These are phyloP conservation scores for Ustilago bromivora DNA, from an alignment of 1,284 basidiomycete genomes.

Conservation along the genomic window DNA sequence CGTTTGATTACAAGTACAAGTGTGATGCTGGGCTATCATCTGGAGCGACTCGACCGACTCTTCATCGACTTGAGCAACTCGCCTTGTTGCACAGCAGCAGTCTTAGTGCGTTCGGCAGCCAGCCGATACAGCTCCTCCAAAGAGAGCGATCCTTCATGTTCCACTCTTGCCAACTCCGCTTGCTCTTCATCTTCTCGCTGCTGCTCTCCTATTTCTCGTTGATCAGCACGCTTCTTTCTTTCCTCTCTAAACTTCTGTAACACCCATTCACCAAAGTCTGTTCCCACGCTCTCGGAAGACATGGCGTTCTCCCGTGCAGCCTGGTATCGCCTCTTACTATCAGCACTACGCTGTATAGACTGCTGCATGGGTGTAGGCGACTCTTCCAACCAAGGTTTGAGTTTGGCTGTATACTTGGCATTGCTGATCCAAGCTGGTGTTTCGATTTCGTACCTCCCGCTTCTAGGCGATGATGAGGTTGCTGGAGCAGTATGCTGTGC, in stretches of 20 bases:
- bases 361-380: slow-evolving; percentile 22
- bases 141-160: slow-evolving; percentile 9
- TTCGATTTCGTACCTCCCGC: slow-evolving; percentile 29
- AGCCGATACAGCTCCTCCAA: slow-evolving; percentile 22
- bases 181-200: no score
- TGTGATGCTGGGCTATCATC: background rate
- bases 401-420: slow-evolving; percentile 34
- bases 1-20: slow-evolving; percentile 1
- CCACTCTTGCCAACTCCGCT: background rate
- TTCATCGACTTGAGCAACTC: slow-evolving; percentile 21
- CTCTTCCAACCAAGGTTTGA: slow-evolving; percentile 40
- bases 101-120: slow-evolving; percentile 36
- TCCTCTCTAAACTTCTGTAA: slow-evolving; percentile 25
- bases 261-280: slow-evolving; percentile 33
- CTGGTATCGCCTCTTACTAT: slow-evolving; percentile 19
- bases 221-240: background rate
- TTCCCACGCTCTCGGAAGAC: slow-evolving; percentile 1
- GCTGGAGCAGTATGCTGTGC: background rate
- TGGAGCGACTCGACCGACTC: background rate
- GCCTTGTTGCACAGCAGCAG: slow-evolving; percentile 27
- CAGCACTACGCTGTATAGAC: slow-evolving; percentile 14
- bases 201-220: background rate
- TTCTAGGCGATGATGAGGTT: background rate
- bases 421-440: slow-evolving; percentile 34
- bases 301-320: slow-evolving; percentile 27